phyloP scores from a whole-genome alignment of 352 stramenopile species.

The Phytophthora niederhauseri region DNA sequence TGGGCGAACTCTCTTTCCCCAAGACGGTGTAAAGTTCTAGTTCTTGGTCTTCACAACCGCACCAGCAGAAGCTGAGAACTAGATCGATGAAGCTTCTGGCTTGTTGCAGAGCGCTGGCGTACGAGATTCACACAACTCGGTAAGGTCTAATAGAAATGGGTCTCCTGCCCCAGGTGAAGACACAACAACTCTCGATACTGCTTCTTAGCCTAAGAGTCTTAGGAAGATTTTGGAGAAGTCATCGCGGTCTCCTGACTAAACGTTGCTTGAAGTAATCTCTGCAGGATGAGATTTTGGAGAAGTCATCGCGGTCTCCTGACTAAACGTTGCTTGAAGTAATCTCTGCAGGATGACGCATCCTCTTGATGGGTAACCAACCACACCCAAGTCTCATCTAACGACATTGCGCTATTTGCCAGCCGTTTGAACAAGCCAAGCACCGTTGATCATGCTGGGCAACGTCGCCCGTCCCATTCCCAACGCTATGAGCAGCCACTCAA shows the following conservation, averaged over 20 bases:
- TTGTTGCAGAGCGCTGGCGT: neutral
- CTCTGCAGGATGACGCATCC: neutral
- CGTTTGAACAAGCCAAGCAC: neutral
- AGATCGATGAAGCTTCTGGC: neutral
- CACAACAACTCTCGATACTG: neutral
- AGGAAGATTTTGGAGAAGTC: no score
- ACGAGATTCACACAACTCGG: neutral
- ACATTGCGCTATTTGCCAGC: no score
- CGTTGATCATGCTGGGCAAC: neutral
- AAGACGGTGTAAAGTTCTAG: constrained; percentile 25
- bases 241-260: neutral
- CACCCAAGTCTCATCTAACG: neutral
- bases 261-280: neutral
- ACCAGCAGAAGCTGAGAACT: neutral
- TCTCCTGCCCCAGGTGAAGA: constrained; percentile 9
- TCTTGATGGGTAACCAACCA: constrained; percentile 22
- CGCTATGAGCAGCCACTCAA: neutral
- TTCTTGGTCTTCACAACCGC: neutral
- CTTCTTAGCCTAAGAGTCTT: no score
- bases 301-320: no score
- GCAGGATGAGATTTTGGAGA: no score
- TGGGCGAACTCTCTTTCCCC: constrained; percentile 33
- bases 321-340: constrained; percentile 1
- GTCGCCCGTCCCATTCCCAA: neutral
- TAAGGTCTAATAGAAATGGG: neutral